phyloP scores from a whole-genome alignment of 73 alveolate genomes.

The Paramecium primaurelia region DNA sequence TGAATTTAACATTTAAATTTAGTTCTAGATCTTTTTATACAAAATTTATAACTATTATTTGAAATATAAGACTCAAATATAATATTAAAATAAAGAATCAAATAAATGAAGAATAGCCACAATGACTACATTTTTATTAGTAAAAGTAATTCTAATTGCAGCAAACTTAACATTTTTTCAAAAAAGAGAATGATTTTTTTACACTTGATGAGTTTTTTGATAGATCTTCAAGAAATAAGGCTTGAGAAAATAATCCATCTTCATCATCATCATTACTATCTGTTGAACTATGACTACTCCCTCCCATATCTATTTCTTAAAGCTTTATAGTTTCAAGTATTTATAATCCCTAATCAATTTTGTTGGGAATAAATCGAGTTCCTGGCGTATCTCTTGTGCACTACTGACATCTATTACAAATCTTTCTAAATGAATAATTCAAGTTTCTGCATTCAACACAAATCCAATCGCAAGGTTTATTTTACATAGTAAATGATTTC shows the following conservation, averaged over 20 bases:
- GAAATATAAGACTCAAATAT: background rate
- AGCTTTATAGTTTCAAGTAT: background rate
- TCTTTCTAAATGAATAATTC: conserved; percentile 84
- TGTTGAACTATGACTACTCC: background rate
- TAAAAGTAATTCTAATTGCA: conserved; percentile 30
- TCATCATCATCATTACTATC: conserved; percentile 37
- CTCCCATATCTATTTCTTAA: background rate
- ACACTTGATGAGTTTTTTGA: background rate
- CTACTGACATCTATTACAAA: conserved; percentile 86
- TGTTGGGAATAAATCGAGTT: conserved; percentile 24
- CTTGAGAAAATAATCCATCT: background rate
- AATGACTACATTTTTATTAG: conserved; percentile 3
- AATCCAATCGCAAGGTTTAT: conserved; percentile 90
- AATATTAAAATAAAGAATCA: background rate
- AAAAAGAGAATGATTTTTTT: background rate
- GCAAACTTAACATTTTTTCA: conserved; percentile 32
- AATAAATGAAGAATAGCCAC: conserved; percentile 9
- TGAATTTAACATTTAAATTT: background rate
- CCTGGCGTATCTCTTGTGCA: conserved; percentile 44
- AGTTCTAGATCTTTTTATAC: background rate
- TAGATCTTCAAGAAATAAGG: conserved; percentile 29
- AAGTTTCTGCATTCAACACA: conserved; percentile 80
- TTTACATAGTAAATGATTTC: background rate
- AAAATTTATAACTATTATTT: background rate
- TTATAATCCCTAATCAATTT: background rate